These are phyloP conservation scores for Closterium sp. DNA, from an alignment of 139 green algal species.

Conservation along the genomic window DNA sequence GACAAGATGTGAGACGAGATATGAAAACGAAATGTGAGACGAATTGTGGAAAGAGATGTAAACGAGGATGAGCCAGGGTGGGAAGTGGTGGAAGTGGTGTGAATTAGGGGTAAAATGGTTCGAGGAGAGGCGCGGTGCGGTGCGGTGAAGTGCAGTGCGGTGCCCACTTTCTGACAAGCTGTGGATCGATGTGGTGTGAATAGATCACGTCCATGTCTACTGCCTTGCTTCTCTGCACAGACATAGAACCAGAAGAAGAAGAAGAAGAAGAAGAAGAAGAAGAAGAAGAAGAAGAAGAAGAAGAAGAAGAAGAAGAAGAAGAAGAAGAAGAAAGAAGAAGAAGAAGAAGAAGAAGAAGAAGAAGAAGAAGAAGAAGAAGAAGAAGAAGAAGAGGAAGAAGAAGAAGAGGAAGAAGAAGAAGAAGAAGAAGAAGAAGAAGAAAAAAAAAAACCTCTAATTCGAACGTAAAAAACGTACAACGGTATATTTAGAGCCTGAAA, in stretches of 20 bases:
- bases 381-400: constrained; percentile 58
- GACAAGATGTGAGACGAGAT: too few relatives aligned
- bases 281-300: not conserved
- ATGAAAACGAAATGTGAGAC: too few relatives aligned
- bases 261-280: constrained; percentile 52
- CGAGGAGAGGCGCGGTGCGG: too few relatives aligned
- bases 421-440: constrained; percentile 55
- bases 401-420: constrained; percentile 58
- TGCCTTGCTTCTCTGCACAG: constrained; percentile 47
- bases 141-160: not conserved
- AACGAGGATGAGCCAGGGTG: too few relatives aligned
- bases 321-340: not conserved
- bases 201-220: constrained; percentile 78
- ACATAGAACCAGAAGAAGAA: constrained; percentile 18
- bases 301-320: not conserved
- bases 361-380: constrained; percentile 55
- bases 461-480: too few relatives aligned
- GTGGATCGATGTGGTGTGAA: constrained; percentile 18
- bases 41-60: too few relatives aligned
- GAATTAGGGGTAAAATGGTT: too few relatives aligned
- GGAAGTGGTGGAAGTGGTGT: too few relatives aligned
- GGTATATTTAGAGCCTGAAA: too few relatives aligned
- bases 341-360: not conserved
- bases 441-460: constrained; percentile 3
- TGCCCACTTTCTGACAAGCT: not conserved